Conservation (phyloP, 192 early-diverging fungal genomes). For the Podila horticola region DNA sequence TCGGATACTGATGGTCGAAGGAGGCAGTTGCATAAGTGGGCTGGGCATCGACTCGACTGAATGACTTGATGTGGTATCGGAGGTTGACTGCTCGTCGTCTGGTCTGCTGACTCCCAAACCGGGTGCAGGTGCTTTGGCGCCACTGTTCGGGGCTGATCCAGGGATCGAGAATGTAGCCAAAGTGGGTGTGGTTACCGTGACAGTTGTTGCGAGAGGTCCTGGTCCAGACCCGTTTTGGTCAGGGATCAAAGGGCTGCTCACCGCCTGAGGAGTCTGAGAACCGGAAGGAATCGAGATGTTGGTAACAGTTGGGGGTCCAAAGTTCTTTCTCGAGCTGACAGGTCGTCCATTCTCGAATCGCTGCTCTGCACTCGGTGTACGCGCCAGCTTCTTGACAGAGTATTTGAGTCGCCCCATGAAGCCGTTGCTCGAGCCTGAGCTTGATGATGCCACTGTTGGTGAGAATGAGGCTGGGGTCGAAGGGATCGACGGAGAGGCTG, state of each 20-base stretch:
- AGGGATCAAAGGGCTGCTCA: slow-evolving; percentile 16
- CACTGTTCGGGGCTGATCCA: background rate
- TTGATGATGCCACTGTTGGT: slow-evolving; percentile 25
- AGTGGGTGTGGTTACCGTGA: slow-evolving; percentile 5
- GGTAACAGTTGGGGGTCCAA: background rate
- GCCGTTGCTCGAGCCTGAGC: slow-evolving; percentile 51
- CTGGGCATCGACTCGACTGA: slow-evolving; percentile 10
- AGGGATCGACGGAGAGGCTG: slow-evolving; percentile 35
- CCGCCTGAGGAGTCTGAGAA: background rate
- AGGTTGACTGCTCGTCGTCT: slow-evolving; percentile 31
- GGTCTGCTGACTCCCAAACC: background rate
- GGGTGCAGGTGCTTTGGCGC: background rate
- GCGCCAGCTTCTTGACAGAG: slow-evolving; percentile 57
- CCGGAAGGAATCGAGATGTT: slow-evolving; percentile 8
- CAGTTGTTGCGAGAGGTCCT: background rate
- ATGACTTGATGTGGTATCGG: slow-evolving; percentile 22
- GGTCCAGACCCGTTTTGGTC: background rate
- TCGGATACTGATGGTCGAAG: slow-evolving; percentile 19
- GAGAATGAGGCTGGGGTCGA: slow-evolving; percentile 21
- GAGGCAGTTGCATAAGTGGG: slow-evolving; percentile 16
- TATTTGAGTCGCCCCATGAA: slow-evolving; percentile 63
- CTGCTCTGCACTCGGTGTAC: slow-evolving; percentile 55
- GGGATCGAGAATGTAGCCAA: slow-evolving; percentile 14
- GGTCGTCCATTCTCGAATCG: slow-evolving; percentile 44
- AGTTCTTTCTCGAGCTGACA: slow-evolving; percentile 13